A percentile compares a stretch with the other conserved stretches of the same genome.
Conservation (phyloP, 2,329 filamentous ascomycete genomes). For the Colletotrichum phormii region DNA sequence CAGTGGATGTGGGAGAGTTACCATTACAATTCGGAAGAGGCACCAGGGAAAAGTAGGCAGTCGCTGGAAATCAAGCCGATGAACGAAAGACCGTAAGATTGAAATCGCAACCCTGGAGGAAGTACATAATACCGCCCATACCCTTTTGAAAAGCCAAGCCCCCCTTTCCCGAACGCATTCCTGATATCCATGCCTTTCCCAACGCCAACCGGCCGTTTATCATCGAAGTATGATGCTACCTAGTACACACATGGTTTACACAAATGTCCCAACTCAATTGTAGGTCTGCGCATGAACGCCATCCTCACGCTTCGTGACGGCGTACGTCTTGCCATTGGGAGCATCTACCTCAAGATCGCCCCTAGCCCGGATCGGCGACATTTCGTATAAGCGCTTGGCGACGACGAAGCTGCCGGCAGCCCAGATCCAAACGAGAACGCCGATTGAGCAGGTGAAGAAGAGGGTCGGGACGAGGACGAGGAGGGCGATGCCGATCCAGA, state of each 20-base stretch:
- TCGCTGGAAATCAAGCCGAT: neutral
- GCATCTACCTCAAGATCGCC: slow-evolving; percentile 39
- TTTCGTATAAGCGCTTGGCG: slow-evolving; percentile 59
- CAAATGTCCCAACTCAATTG: neutral
- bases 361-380: slow-evolving; percentile 41
- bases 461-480: slow-evolving; percentile 76
- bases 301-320: slow-evolving; percentile 40
- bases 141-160: neutral
- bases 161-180: neutral
- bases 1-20: no score
- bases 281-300: slow-evolving; percentile 35
- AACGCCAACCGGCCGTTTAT: neutral
- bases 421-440: slow-evolving; percentile 76
- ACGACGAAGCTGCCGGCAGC: slow-evolving; percentile 69
- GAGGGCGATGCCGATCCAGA: slow-evolving; percentile 75
- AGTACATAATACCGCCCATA: no score
- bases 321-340: slow-evolving; percentile 36
- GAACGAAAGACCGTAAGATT: neutral
- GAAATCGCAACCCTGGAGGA: neutral
- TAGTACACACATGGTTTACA: neutral
- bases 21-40: no score
- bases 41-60: no score
- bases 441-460: slow-evolving; percentile 72
- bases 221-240: no score
- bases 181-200: neutral